phyloP scores from a whole-genome alignment of 108 stramenopile genomes.

The Pseudonitzschia multiseries region DNA sequence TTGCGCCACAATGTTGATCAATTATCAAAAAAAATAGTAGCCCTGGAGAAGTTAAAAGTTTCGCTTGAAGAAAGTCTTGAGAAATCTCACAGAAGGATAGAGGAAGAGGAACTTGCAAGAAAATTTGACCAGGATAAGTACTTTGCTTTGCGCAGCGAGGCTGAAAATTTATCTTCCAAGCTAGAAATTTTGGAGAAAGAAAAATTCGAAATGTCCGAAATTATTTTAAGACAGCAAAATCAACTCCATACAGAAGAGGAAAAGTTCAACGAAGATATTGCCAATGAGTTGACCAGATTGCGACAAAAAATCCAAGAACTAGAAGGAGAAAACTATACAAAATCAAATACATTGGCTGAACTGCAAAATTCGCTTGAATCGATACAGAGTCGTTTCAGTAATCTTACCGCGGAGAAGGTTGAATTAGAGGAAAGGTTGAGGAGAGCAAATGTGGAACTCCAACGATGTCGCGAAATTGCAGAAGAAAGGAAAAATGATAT shows the following conservation, averaged over 20 bases:
- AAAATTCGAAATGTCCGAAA: neutral
- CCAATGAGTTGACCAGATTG: neutral
- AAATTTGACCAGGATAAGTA: neutral
- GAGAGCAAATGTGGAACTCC: neutral
- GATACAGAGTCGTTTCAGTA: neutral
- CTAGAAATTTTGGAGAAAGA: slow-evolving; percentile 8
- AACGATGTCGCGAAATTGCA: neutral
- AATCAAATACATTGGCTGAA: neutral
- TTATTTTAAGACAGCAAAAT: slow-evolving; percentile 1
- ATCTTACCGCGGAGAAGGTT: neutral
- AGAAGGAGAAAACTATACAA: neutral
- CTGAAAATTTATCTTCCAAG: neutral
- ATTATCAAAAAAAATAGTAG: no score
- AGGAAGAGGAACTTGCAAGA: neutral
- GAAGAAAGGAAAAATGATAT: neutral
- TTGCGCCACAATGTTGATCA: no score
- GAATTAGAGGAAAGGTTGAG: neutral
- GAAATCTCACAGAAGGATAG: no score
- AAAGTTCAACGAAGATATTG: neutral
- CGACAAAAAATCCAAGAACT: neutral
- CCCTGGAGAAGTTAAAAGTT: no score
- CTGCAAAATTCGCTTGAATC: neutral
- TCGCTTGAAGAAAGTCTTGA: no score
- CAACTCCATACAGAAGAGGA: neutral
- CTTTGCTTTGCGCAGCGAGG: neutral